A percentile compares a stretch with the other conserved stretches of the same genome.
Evolutionary conservation across 2,329 filamentous ascomycete genomes (phyloP).

Genomic region (Fusarium sp.): DNA sequence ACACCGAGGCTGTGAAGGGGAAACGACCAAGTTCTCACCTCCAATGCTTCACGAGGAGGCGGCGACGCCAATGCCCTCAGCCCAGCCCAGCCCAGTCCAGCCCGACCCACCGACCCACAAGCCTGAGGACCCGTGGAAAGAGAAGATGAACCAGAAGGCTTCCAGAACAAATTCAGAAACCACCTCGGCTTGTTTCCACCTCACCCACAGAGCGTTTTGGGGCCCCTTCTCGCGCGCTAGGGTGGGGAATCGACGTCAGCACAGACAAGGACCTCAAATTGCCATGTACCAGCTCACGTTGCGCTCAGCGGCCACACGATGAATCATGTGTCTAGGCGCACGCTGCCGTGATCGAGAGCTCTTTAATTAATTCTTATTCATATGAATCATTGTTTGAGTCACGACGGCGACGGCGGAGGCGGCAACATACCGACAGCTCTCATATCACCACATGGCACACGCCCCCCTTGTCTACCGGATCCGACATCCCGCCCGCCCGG

Average conservation of each 20-base stretch:
- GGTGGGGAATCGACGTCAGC: slow-evolving; percentile 22
- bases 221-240: neutral
- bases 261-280: slow-evolving; percentile 18
- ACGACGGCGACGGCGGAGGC: slow-evolving; percentile 7
- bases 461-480: slow-evolving; percentile 31
- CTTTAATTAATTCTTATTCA: slow-evolving; percentile 13
- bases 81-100: neutral
- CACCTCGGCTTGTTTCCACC: slow-evolving; percentile 25
- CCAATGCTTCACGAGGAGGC: slow-evolving; percentile 12
- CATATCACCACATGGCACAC: slow-evolving; percentile 11
- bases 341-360: slow-evolving; percentile 6
- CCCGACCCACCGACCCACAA: slow-evolving; percentile 1
- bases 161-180: slow-evolving; percentile 38
- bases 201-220: slow-evolving; percentile 9
- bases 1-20: slow-evolving; percentile 12
- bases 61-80: neutral
- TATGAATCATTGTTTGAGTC: slow-evolving; percentile 25
- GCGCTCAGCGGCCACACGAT: slow-evolving; percentile 12
- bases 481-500: slow-evolving; percentile 34
- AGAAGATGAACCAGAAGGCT: slow-evolving; percentile 37
- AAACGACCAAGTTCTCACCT: slow-evolving; percentile 1
- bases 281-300: slow-evolving; percentile 12
- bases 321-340: slow-evolving; percentile 2
- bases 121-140: slow-evolving; percentile 14
- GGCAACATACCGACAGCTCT: slow-evolving; percentile 6